A percentile compares a stretch with the other conserved stretches of the same genome.
Evolutionary conservation across 768 basidiomycete genomes (phyloP).

Genomic region (Trametes sanguinea): DNA sequence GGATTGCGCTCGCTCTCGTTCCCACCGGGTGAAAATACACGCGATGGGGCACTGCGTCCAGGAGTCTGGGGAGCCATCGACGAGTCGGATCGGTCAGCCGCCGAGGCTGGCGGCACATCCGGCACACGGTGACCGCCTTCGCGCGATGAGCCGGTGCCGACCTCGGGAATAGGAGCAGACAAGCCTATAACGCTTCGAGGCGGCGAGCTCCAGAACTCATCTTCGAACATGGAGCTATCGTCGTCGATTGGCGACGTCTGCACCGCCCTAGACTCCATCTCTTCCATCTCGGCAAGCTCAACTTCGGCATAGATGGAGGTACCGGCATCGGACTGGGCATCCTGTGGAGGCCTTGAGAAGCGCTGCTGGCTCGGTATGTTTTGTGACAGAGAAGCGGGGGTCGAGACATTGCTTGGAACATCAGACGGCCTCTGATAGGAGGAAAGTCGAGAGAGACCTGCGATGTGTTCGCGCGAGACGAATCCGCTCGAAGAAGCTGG

Average conservation of each 20-base stretch:
- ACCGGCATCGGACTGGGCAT: slow-evolving; percentile 11
- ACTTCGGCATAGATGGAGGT: slow-evolving; percentile 12
- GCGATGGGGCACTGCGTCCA: slow-evolving; percentile 1
- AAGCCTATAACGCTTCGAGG: slow-evolving; percentile 6
- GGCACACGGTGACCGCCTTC: background rate
- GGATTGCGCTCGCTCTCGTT: slow-evolving; percentile 10
- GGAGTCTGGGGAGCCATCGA: slow-evolving; percentile 11
- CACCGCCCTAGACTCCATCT: slow-evolving; percentile 15
- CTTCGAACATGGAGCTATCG: slow-evolving; percentile 6
- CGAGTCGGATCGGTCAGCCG: slow-evolving; percentile 5
- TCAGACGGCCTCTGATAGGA: slow-evolving; percentile 7
- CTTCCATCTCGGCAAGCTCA: slow-evolving; percentile 15
- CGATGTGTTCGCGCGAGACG: background rate
- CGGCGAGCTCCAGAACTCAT: slow-evolving; percentile 6
- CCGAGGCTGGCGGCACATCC: slow-evolving; percentile 1
- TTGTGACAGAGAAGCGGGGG: slow-evolving; percentile 16
- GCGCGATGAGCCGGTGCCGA: slow-evolving; percentile 2
- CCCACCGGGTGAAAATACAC: slow-evolving; percentile 14
- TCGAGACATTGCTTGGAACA: slow-evolving; percentile 5
- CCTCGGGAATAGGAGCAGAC: background rate
- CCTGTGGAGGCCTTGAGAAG: slow-evolving; percentile 1
- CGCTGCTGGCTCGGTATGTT: background rate
- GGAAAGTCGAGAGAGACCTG: background rate
- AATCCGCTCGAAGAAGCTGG: slow-evolving; percentile 7
- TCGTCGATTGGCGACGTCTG: slow-evolving; percentile 16